Evolutionary conservation across 257 asterid genomes (phyloP).

Genomic region (Leonotis leonurus): DNA sequence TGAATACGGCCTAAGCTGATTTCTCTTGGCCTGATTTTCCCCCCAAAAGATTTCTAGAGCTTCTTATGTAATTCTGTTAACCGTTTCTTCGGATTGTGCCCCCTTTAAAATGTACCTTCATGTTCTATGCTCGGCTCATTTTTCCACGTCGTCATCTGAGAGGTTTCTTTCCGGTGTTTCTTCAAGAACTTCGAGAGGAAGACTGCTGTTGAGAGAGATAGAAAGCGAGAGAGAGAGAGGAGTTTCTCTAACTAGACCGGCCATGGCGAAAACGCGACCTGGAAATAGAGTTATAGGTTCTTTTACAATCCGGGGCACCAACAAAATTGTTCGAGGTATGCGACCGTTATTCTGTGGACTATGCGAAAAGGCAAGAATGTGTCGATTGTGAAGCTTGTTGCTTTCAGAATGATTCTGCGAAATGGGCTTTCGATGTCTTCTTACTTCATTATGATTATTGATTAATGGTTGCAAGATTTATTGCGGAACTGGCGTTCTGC

Average conservation of each 20-base stretch:
- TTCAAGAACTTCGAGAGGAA: not conserved
- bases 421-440: not conserved
- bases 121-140: too few species aligned
- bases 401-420: not conserved
- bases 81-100: too few species aligned
- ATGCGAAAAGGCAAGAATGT: conserved; percentile 14
- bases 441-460: not conserved
- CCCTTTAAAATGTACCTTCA: too few species aligned
- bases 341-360: not conserved
- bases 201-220: not conserved
- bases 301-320: conserved; percentile 51
- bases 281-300: conserved; percentile 38
- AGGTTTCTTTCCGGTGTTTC: not conserved
- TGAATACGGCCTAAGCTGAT: not conserved
- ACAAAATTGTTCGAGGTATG: conserved; percentile 50
- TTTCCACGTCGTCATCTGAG: too few species aligned
- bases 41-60: conserved; percentile 25
- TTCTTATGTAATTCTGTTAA: conserved; percentile 10
- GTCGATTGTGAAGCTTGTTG: not conserved
- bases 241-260: not conserved
- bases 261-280: conserved; percentile 54
- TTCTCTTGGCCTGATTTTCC: not conserved
- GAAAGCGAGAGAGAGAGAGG: not conserved
- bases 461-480: conserved; percentile 5
- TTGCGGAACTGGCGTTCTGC: not conserved